phyloP scores from a whole-genome alignment of 306 rosid genomes.

The Corylus heterophylla region DNA sequence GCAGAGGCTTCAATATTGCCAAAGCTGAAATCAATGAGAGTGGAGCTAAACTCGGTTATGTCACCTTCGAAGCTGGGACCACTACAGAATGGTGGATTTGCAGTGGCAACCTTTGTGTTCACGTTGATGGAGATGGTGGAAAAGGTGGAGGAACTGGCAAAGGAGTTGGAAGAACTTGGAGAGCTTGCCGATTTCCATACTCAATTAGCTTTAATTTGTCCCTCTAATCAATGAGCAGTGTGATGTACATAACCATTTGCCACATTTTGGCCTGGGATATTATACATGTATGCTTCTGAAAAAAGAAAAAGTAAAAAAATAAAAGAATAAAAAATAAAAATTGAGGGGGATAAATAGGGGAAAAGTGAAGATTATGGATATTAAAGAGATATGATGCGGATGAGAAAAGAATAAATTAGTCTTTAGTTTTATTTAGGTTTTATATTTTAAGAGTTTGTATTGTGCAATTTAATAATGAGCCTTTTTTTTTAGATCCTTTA shows the following conservation, averaged over 20 bases:
- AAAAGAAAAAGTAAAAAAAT: background rate
- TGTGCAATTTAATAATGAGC: too few species aligned
- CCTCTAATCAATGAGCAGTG: background rate
- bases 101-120: slow-evolving; percentile 50
- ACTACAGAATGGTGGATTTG: background rate
- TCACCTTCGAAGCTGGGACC: slow-evolving; percentile 32
- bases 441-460: too few species aligned
- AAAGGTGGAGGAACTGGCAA: slow-evolving; percentile 59
- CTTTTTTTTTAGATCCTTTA: too few species aligned
- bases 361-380: background rate
- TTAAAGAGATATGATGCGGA: too few species aligned
- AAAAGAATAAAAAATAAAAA: background rate
- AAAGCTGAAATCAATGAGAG: slow-evolving; percentile 51
- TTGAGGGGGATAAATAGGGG: background rate
- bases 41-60: slow-evolving; percentile 41
- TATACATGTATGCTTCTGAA: background rate
- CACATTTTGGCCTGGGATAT: background rate
- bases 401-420: too few species aligned
- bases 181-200: slow-evolving; percentile 48
- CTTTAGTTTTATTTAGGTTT: too few species aligned
- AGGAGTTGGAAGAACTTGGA: slow-evolving; percentile 64
- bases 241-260: background rate
- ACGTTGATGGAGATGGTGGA: slow-evolving; percentile 52
- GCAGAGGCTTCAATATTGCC: slow-evolving; percentile 29
- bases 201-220: background rate